A percentile compares a stretch with the other conserved stretches of the same genome.
These are phyloP conservation scores for Cytospora leucostoma DNA, from an alignment of 2,329 filamentous ascomycete species.

Conservation along the genomic window DNA sequence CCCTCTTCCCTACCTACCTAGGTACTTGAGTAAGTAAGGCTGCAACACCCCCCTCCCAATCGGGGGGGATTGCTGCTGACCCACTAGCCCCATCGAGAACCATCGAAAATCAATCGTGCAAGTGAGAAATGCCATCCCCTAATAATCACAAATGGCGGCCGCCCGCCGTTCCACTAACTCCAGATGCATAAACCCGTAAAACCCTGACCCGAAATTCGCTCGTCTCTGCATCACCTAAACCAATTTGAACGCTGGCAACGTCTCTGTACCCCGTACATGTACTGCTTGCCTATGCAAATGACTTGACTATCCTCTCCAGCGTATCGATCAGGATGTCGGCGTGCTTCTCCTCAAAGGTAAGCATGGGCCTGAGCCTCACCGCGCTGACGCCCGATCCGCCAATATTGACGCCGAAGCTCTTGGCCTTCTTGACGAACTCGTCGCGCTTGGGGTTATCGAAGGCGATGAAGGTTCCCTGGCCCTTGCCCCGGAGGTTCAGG, in stretches of 20 bases:
- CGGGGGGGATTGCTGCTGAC: neutral
- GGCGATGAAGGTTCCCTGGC: slow-evolving; percentile 88
- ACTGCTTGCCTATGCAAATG: slow-evolving; percentile 30
- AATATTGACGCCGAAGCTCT: slow-evolving; percentile 81
- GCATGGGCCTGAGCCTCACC: slow-evolving; percentile 82
- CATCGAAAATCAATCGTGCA: neutral
- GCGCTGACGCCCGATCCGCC: slow-evolving; percentile 77
- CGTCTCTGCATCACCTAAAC: neutral
- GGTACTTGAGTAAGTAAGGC: too few relatives aligned
- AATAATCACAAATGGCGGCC: neutral
- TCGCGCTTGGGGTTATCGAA: slow-evolving; percentile 84
- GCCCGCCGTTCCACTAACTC: slow-evolving; percentile 3
- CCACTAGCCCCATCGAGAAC: neutral
- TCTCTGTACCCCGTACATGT: neutral
- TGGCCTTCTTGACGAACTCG: slow-evolving; percentile 75
- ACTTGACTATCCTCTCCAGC: slow-evolving; percentile 71
- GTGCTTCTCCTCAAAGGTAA: slow-evolving; percentile 90
- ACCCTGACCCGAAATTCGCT: neutral
- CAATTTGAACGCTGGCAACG: neutral
- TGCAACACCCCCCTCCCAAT: neutral
- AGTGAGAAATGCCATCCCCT: slow-evolving; percentile 13
- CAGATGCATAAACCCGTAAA: slow-evolving; percentile 20
- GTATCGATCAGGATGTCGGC: slow-evolving; percentile 80
- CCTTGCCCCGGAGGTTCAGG: slow-evolving; percentile 81
- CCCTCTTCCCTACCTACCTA: neutral